phyloP scores from a whole-genome alignment of 371 early-diverging fungal species.

The Dichotomocladium elegans region DNA sequence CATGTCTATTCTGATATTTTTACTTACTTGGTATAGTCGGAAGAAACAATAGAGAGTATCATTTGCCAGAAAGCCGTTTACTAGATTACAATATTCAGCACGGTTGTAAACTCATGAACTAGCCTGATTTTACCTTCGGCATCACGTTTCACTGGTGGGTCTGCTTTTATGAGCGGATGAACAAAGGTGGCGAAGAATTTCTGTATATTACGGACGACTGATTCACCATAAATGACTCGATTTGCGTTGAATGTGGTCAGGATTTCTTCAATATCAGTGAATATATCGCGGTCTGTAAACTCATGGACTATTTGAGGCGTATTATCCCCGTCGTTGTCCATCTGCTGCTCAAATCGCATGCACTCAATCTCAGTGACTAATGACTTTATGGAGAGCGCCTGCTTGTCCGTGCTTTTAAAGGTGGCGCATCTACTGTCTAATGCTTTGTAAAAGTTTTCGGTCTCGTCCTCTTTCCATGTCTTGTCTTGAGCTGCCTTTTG shows the following conservation, averaged over 20 bases:
- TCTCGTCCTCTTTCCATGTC: slow-evolving; percentile 93
- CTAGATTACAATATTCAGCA: not conserved
- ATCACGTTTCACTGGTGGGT: not conserved
- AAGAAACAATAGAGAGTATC: slow-evolving; percentile 81
- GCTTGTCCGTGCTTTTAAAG: slow-evolving; percentile 87
- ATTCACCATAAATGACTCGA: not conserved
- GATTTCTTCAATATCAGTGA: slow-evolving; percentile 64
- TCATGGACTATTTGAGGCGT: slow-evolving; percentile 62
- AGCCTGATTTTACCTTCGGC: not conserved
- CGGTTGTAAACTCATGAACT: not conserved
- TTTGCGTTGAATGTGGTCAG: not conserved
- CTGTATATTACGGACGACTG: not conserved
- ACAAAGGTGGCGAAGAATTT: not conserved
- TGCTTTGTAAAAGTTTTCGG: slow-evolving; percentile 95
- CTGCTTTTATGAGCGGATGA: not conserved
- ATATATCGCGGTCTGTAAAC: slow-evolving; percentile 58
- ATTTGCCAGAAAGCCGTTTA: slow-evolving; percentile 66
- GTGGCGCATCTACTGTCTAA: slow-evolving; percentile 91
- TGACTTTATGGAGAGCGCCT: slow-evolving; percentile 67
- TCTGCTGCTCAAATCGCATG: slow-evolving; percentile 43
- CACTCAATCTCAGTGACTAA: slow-evolving; percentile 85
- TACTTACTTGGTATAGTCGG: slow-evolving; percentile 72
- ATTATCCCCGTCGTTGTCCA: slow-evolving; percentile 29
- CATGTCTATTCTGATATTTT: not conserved
- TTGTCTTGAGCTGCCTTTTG: slow-evolving; percentile 52